phyloP scores from a whole-genome alignment of 345 rosid species.

The Mercurialis annua region DNA sequence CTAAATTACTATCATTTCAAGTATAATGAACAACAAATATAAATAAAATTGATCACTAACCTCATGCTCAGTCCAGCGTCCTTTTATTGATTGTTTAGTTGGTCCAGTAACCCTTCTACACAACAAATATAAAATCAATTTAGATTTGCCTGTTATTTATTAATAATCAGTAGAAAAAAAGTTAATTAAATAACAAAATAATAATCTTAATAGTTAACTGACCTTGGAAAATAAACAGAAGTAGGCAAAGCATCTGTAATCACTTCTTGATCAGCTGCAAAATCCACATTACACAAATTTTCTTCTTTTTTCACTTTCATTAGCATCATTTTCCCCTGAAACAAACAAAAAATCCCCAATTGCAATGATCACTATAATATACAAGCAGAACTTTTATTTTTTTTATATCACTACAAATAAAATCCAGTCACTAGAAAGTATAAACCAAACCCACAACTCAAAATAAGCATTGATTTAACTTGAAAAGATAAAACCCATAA shows the following conservation, averaged over 20 bases:
- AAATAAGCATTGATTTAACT: not conserved
- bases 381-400: too few relatives aligned
- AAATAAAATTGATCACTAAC: conserved; percentile 14
- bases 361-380: not conserved
- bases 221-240: conserved; percentile 16
- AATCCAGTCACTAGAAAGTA: not conserved
- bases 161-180: not conserved
- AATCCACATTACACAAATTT: not conserved
- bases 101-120: conserved; percentile 35
- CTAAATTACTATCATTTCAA: not conserved
- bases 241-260: conserved; percentile 18
- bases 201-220: not conserved
- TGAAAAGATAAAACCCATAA: not conserved
- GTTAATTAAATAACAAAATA: not conserved
- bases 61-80: conserved; percentile 48
- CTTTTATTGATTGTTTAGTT: conserved; percentile 26
- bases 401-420: not conserved
- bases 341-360: not conserved
- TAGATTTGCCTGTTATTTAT: too few relatives aligned
- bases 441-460: not conserved
- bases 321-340: conserved; percentile 9
- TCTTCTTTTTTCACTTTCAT: conserved; percentile 16
- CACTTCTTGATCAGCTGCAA: not conserved
- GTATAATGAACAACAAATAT: not conserved
- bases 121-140: not conserved